Conservation (phyloP, 805 yeast genomes). For the Candida easanensis region DNA sequence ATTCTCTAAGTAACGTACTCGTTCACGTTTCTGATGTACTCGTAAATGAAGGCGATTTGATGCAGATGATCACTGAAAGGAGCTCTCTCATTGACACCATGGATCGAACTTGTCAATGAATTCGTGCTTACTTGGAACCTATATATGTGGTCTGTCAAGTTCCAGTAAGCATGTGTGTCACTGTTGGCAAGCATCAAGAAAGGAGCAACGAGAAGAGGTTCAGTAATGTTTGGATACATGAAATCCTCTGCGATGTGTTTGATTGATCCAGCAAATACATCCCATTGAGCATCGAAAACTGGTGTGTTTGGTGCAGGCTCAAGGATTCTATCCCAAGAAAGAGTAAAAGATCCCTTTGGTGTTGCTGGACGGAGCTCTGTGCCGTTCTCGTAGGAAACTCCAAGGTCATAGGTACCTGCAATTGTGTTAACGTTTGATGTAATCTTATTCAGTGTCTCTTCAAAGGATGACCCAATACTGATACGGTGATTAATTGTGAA, state of each 20-base stretch:
- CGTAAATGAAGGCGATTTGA: slow-evolving; percentile 18
- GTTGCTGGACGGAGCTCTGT: not conserved
- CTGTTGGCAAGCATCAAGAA: slow-evolving; percentile 18
- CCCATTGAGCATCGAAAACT: slow-evolving; percentile 37
- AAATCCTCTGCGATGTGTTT: slow-evolving; percentile 56
- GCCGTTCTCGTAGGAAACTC: slow-evolving; percentile 19
- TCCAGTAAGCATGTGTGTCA: slow-evolving; percentile 18
- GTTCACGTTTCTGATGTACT: slow-evolving; percentile 16
- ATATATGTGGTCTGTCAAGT: slow-evolving; percentile 19
- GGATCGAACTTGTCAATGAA: slow-evolving; percentile 8
- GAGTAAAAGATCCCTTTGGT: slow-evolving; percentile 30
- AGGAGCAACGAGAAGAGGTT: slow-evolving; percentile 9
- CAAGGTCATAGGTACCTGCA: slow-evolving; percentile 37
- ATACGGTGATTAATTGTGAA: slow-evolving; percentile 56
- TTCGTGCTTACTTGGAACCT: slow-evolving; percentile 14
- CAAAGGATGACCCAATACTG: slow-evolving; percentile 41
- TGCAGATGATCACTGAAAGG: slow-evolving; percentile 12
- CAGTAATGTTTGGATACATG: slow-evolving; percentile 22
- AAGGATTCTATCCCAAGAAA: not conserved
- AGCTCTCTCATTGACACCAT: slow-evolving; percentile 21
- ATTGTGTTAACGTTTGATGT: slow-evolving; percentile 31
- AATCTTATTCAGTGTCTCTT: slow-evolving; percentile 31
- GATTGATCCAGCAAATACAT: slow-evolving; percentile 54
- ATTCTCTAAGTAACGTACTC: too few relatives aligned
- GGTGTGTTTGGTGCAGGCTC: not conserved